These are phyloP conservation scores for Termitomyces sp. DNA, from an alignment of 768 basidiomycete genomes.

Conservation along the genomic window DNA sequence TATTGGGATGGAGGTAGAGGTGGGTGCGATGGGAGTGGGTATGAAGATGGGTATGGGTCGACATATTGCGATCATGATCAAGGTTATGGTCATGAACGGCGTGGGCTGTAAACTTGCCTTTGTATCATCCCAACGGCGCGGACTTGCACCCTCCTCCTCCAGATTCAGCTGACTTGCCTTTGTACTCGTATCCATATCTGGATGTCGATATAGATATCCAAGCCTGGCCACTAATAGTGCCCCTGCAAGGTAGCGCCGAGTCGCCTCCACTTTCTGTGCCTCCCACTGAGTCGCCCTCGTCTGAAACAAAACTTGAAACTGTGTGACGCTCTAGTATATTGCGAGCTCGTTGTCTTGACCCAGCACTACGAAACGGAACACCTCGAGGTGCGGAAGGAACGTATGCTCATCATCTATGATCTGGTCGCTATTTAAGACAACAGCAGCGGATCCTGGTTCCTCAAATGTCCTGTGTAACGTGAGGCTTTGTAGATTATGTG, in stretches of 20 bases:
- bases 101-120: no score
- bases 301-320: no score
- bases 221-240: no score
- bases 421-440: constrained; percentile 60
- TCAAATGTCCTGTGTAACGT: constrained; percentile 66
- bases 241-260: no score
- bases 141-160: no score
- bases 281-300: no score
- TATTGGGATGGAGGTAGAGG: background rate
- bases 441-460: constrained; percentile 49
- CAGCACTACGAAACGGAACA: constrained; percentile 60
- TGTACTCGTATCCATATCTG: no score
- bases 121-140: no score
- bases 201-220: no score
- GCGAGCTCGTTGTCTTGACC: constrained; percentile 53
- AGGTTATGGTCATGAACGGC: background rate
- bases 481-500: constrained; percentile 54
- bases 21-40: no score
- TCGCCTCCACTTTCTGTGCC: no score
- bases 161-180: no score
- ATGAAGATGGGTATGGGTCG: background rate
- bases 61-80: background rate
- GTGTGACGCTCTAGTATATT: constrained; percentile 50
- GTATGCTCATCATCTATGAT: constrained; percentile 53
- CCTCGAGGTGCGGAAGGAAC: constrained; percentile 56